Percentiles rank a stretch among this genome's conserved stretches.
Conservation (phyloP, 1,284 basidiomycete species). For the Anthracocystis panici-leucophaei region DNA sequence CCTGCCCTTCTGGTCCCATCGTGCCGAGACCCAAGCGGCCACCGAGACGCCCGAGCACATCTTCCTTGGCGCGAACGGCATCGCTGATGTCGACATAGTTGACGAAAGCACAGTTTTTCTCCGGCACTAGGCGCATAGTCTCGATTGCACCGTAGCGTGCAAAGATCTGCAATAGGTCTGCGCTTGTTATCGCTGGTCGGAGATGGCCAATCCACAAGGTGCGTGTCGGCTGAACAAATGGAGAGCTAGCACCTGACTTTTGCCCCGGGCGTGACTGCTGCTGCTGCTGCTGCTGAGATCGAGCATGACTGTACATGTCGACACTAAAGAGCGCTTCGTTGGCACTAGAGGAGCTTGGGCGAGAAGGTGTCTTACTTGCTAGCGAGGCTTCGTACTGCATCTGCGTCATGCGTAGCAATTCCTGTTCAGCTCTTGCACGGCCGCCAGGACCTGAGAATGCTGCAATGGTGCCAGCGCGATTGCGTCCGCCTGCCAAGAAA, state of each 20-base stretch:
- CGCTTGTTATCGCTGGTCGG: slow-evolving; percentile 89
- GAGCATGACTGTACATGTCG: slow-evolving; percentile 18
- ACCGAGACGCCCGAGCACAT: slow-evolving; percentile 91
- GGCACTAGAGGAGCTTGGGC: slow-evolving; percentile 27
- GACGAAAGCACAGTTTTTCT: slow-evolving; percentile 99
- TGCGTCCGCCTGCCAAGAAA: slow-evolving; percentile 33
- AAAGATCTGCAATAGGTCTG: slow-evolving; percentile 93
- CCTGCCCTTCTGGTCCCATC: slow-evolving; percentile 75
- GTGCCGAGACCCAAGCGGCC: slow-evolving; percentile 81
- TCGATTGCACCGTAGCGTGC: slow-evolving; percentile 96
- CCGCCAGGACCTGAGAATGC: slow-evolving; percentile 62
- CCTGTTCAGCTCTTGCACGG: slow-evolving; percentile 59
- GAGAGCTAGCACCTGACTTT: slow-evolving; percentile 71
- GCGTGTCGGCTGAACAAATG: slow-evolving; percentile 80
- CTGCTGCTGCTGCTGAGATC: slow-evolving; percentile 18
- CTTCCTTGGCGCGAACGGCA: slow-evolving; percentile 94
- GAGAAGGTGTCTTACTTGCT: slow-evolving; percentile 7
- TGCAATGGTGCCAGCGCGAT: slow-evolving; percentile 66
- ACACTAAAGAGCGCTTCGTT: slow-evolving; percentile 13
- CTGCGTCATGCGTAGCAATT: slow-evolving; percentile 54
- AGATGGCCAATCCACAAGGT: slow-evolving; percentile 98
- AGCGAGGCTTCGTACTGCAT: slow-evolving; percentile 28
- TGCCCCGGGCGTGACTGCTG: slow-evolving; percentile 1
- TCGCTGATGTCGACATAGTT: slow-evolving; percentile 96
- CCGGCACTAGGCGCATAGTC: slow-evolving; percentile 89